A percentile compares a stretch with the other conserved stretches of the same genome.
phyloP scores from a whole-genome alignment of 768 basidiomycete genomes.

The Termitomyces sp. region DNA sequence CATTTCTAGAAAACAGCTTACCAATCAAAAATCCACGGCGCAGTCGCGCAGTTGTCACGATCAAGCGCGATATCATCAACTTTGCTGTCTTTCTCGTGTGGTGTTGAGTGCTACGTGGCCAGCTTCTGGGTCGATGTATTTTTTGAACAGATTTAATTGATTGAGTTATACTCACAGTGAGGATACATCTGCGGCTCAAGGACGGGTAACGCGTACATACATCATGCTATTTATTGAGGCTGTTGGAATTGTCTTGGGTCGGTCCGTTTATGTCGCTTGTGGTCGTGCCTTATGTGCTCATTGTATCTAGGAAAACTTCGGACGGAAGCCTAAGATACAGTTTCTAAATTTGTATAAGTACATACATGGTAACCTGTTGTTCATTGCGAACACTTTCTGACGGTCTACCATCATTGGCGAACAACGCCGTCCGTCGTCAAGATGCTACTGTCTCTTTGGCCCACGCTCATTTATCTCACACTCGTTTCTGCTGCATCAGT shows the following conservation, averaged over 20 bases:
- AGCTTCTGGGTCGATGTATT: background rate
- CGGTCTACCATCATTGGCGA: background rate
- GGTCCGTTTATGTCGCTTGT: background rate
- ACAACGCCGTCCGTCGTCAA: background rate
- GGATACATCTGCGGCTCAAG: background rate
- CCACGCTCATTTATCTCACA: constrained; percentile 4
- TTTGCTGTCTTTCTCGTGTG: background rate
- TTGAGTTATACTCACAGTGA: background rate
- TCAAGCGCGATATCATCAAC: background rate
- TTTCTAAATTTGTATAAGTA: background rate
- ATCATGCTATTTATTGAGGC: background rate
- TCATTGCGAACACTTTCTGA: background rate
- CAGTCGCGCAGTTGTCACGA: background rate
- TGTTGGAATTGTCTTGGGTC: background rate
- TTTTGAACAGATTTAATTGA: background rate
- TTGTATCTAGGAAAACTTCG: background rate
- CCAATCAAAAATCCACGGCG: background rate
- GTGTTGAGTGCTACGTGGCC: background rate
- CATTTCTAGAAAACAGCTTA: background rate
- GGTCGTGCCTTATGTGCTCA: background rate
- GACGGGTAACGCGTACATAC: background rate
- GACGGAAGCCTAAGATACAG: background rate
- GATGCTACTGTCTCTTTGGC: constrained; percentile 10
- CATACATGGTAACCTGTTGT: background rate
- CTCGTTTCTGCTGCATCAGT: constrained; percentile 10